Base-by-base conservation (phyloP, 768 basidiomycete genomes). In the Lyophyllum decastes region DNA sequence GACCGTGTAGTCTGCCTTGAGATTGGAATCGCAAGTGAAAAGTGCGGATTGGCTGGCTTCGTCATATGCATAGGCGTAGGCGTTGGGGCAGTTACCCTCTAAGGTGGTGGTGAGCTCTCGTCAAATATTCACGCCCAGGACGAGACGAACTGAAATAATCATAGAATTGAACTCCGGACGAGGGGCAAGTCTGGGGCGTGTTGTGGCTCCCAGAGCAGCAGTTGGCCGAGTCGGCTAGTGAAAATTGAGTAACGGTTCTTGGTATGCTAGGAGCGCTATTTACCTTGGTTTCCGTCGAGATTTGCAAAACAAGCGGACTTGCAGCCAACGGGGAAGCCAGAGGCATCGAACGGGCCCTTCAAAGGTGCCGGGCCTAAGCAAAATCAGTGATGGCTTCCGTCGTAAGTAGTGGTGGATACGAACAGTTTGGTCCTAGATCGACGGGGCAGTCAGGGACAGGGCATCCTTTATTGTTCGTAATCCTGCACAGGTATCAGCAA, bases 151-250 rank as follows among this genome's bases (percentile, higher is more conserved):
- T 77, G 70, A 77, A 78, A 58, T 77, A 78, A 61, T 57, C 66
- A 61, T 79, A 78, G 60, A 63, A 76, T 12, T 54, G 57, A 56
- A 78, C 77, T 69, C 73, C 73, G 3, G 81, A 81, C 12, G 74
- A 60, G 14, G 85, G 86, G 67, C 87, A 89, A 0, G 85, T 87
- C 10, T 64, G 69, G 1, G 84, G 69, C 4, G 82, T 85, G 67
- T 69, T 71, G 70, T 80, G 73, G 41, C 66, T 68, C 10, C 88
- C 88, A 16, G 80, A 80, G 73, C 88, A 90, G 69, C 88, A 89
- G 64, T 88, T 86, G 4, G 77, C 69, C 22, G 85, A 86, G 71
- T 89, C 80, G 33, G 61, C 84, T 83, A 49, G 45, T 25, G 27
- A 49, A 40, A 22, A 43, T 38, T 16, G 3, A 12, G 9, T 17